Evolutionary conservation across 2,329 filamentous ascomycete genomes (phyloP).

Genomic region (Cladobotryum protrusum): DNA sequence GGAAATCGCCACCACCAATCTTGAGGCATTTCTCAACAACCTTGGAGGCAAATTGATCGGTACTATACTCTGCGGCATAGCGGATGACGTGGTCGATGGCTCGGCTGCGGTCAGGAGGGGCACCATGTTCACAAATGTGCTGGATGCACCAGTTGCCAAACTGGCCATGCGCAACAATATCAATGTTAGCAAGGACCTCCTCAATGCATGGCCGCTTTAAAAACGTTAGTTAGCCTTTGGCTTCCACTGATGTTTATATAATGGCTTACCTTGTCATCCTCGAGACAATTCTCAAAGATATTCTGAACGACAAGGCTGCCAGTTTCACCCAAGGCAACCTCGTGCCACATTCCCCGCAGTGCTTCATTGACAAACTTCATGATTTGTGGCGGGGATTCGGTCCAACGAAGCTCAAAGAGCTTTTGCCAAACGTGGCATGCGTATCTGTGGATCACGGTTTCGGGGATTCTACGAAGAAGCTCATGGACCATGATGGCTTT

Average conservation of each 20-base stretch:
- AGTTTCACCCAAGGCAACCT: conserved; percentile 93
- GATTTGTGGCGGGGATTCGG: conserved; percentile 88
- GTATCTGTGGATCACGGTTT: conserved; percentile 97
- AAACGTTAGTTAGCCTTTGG: conserved; percentile 17
- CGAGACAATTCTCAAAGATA: conserved; percentile 98
- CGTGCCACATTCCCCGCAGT: conserved; percentile 94
- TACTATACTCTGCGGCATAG: conserved; percentile 93
- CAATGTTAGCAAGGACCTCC: conserved; percentile 89
- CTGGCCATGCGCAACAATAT: conserved; percentile 93
- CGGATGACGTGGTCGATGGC: conserved; percentile 93
- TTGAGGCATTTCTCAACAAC: conserved; percentile 99
- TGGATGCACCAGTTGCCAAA: conserved; percentile 99
- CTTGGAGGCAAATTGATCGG: conserved; percentile 98
- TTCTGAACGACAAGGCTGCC: conserved; percentile 98
- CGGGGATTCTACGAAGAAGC: conserved; percentile 85
- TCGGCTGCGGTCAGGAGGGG: conserved; percentile 81
- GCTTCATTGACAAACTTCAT: conserved; percentile 98
- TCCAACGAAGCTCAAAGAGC: conserved; percentile 96
- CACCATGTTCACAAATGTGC: conserved; percentile 96
- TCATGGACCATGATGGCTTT: conserved; percentile 99
- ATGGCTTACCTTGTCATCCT: conserved; percentile 85
- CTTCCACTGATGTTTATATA: neutral
- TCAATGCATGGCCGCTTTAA: conserved; percentile 90
- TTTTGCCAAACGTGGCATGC: conserved; percentile 99
- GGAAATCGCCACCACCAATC: conserved; percentile 84